These are phyloP conservation scores for Knufia petricola DNA, from an alignment of 2,329 filamentous ascomycete species.

Conservation along the genomic window DNA sequence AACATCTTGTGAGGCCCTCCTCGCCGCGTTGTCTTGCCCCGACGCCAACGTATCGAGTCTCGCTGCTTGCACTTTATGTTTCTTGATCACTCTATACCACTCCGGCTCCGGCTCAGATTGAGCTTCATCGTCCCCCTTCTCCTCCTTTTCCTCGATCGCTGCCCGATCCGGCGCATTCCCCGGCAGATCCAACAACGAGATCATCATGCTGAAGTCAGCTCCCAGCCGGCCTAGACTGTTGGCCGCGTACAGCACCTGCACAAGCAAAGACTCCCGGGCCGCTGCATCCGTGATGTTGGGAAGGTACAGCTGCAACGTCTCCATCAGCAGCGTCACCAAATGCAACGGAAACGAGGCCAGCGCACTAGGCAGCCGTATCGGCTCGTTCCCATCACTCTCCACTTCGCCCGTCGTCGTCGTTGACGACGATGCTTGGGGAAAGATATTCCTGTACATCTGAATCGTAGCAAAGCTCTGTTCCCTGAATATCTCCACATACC, in stretches of 20 bases:
- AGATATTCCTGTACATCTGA: slow-evolving; percentile 87
- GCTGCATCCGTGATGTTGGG: slow-evolving; percentile 22
- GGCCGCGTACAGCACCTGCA: slow-evolving; percentile 38
- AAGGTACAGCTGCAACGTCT: slow-evolving; percentile 41
- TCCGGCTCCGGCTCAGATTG: too few relatives aligned
- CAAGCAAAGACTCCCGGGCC: slow-evolving; percentile 45
- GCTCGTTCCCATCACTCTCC: slow-evolving; percentile 17
- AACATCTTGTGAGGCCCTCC: slow-evolving; percentile 17
- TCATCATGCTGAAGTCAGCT: slow-evolving; percentile 82
- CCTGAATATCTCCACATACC: slow-evolving; percentile 93
- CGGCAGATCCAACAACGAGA: slow-evolving; percentile 44
- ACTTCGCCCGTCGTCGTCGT: slow-evolving; percentile 20
- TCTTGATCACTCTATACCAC: slow-evolving; percentile 22
- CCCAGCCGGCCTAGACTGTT: slow-evolving; percentile 82
- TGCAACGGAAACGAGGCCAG: slow-evolving; percentile 77
- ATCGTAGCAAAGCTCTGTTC: slow-evolving; percentile 96
- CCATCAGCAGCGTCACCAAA: slow-evolving; percentile 68
- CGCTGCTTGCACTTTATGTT: slow-evolving; percentile 23
- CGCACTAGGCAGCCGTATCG: slow-evolving; percentile 58
- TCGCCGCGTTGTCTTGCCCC: slow-evolving; percentile 15
- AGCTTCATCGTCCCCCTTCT: slow-evolving; percentile 35
- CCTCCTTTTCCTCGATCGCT: slow-evolving; percentile 25
- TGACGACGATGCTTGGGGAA: slow-evolving; percentile 40
- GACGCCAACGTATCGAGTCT: slow-evolving; percentile 21
- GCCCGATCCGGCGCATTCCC: slow-evolving; percentile 10